Conservation (phyloP, 768 basidiomycete genomes). For the Kwoniella heveanensis region DNA sequence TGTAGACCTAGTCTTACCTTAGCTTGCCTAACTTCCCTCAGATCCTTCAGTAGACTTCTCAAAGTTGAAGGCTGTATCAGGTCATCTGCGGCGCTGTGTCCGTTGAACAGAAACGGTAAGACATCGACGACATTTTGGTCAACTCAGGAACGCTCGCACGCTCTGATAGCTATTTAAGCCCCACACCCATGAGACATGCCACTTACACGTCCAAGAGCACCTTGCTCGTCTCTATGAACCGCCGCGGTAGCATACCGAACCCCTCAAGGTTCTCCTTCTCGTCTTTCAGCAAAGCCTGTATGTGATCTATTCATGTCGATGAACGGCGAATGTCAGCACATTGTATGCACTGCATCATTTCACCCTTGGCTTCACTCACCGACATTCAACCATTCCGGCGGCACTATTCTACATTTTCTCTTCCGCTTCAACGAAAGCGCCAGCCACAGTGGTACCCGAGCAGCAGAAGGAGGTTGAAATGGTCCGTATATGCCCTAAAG, state of each 20-base stretch:
- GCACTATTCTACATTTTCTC: slow-evolving; percentile 88
- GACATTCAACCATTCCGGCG: slow-evolving; percentile 83
- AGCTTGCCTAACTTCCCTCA: slow-evolving; percentile 93
- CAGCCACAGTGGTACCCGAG: slow-evolving; percentile 92
- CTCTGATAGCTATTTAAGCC: too few relatives aligned
- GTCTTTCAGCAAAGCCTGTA: slow-evolving; percentile 71
- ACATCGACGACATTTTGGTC: too few relatives aligned
- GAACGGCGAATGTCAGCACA: not conserved
- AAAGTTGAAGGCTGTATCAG: slow-evolving; percentile 80
- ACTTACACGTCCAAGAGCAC: slow-evolving; percentile 88
- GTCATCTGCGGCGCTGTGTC: slow-evolving; percentile 80
- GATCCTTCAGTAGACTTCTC: slow-evolving; percentile 81
- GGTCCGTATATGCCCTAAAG: slow-evolving; percentile 88
- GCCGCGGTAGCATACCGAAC: slow-evolving; percentile 81
- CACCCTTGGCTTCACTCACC: slow-evolving; percentile 72
- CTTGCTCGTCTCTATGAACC: slow-evolving; percentile 87
- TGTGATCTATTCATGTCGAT: slow-evolving; percentile 67
- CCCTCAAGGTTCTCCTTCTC: slow-evolving; percentile 69
- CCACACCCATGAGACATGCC: too few relatives aligned
- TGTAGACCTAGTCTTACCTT: slow-evolving; percentile 85
- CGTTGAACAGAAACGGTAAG: too few relatives aligned
- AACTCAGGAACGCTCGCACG: too few relatives aligned
- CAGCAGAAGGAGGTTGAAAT: slow-evolving; percentile 79
- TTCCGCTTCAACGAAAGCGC: slow-evolving; percentile 90
- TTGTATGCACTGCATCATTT: not conserved